Conservation (phyloP, 768 basidiomycete species). For the Rhodocollybia butyracea region DNA sequence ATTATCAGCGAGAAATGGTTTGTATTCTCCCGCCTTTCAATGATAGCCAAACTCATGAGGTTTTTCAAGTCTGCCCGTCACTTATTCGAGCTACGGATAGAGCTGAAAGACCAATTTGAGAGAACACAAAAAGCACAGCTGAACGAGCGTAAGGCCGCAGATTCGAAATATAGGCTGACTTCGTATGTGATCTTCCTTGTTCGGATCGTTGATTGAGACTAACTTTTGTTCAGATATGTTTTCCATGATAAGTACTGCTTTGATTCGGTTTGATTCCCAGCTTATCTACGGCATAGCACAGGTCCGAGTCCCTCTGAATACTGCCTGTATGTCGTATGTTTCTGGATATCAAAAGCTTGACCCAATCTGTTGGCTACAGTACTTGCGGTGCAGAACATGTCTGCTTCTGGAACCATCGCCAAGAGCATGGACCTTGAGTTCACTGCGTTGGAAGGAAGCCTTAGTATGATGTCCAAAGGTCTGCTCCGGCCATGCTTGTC, state of each 20-base stretch:
- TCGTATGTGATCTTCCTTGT: conserved; percentile 36
- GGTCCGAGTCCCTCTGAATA: conserved; percentile 60
- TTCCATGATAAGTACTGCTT: conserved; percentile 37
- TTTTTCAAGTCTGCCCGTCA: conserved; percentile 6
- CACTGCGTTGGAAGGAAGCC: conserved; percentile 61
- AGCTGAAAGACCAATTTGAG: conserved; percentile 18
- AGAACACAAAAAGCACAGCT: conserved; percentile 51
- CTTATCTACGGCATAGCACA: background rate
- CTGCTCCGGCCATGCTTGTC: conserved; percentile 6
- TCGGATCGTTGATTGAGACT: background rate
- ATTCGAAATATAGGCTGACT: conserved; percentile 61
- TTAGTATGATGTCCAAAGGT: conserved; percentile 76
- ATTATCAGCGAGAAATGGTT: conserved; percentile 62
- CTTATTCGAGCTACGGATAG: conserved; percentile 11
- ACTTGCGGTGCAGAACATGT: conserved; percentile 77
- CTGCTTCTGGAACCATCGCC: conserved; percentile 55
- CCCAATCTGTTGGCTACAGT: conserved; percentile 25
- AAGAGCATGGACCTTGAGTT: conserved; percentile 70
- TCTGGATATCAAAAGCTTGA: background rate
- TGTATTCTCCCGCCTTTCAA: background rate
- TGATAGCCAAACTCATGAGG: conserved; percentile 9
- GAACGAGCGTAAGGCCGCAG: conserved; percentile 53
- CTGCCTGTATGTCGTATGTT: conserved; percentile 40
- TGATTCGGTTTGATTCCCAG: background rate
- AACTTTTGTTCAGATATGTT: conserved; percentile 35